Conservation (phyloP, 148 eudicot species). For the Beta vulgaris region DNA sequence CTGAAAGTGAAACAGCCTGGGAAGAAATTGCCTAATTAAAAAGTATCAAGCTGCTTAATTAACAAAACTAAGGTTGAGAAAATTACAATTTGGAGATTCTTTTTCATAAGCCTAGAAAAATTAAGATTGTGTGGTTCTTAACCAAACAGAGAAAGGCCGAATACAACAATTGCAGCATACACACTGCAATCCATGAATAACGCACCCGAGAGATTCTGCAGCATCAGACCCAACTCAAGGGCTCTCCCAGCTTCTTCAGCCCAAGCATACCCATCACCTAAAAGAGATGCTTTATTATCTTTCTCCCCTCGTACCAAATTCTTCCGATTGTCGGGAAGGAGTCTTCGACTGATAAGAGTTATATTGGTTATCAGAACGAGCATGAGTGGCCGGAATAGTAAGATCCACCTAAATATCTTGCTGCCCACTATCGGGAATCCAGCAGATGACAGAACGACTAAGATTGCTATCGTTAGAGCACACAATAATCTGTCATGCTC, state of each 20-base stretch:
- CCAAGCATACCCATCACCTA: conserved; percentile 42
- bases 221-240: conserved; percentile 58
- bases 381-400: conserved; percentile 63
- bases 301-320: conserved; percentile 25
- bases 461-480: conserved; percentile 50
- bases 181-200: conserved; percentile 68
- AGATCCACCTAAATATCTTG: conserved; percentile 35
- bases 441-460: conserved; percentile 54
- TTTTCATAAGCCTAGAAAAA: background rate
- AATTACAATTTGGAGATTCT: background rate
- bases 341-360: conserved; percentile 45
- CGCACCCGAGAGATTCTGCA: conserved; percentile 53
- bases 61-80: background rate
- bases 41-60: background rate
- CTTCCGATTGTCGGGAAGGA: conserved; percentile 38
- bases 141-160: conserved; percentile 48
- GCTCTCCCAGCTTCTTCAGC: conserved; percentile 57
- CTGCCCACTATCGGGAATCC: conserved; percentile 66
- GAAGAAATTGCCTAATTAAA: background rate
- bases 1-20: too few species aligned
- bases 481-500: conserved; percentile 51
- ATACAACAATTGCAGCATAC: conserved; percentile 54
- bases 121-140: conserved; percentile 24
- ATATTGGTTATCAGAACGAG: conserved; percentile 61
- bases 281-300: conserved; percentile 23